phyloP scores from a whole-genome alignment of 2,329 filamentous ascomycete species.

The Diaporthe citriasiana region DNA sequence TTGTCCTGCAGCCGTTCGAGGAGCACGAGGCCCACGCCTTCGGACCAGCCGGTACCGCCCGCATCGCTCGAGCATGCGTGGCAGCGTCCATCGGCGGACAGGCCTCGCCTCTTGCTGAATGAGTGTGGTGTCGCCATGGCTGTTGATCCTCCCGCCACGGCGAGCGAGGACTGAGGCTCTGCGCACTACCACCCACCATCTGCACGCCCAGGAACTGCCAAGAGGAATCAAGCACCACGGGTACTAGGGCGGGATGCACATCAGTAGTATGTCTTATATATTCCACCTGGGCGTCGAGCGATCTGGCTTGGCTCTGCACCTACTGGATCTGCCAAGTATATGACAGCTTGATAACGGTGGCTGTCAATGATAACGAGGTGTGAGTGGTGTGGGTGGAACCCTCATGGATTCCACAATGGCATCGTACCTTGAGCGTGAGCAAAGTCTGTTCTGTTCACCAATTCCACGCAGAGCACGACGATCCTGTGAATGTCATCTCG shows the following conservation, averaged over 20 bases:
- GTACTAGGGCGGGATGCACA: neutral
- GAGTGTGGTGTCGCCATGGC: too few relatives aligned
- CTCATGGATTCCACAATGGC: neutral
- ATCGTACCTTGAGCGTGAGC: neutral
- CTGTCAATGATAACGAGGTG: neutral
- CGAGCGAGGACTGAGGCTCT: too few relatives aligned
- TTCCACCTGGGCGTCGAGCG: neutral
- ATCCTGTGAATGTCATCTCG: neutral
- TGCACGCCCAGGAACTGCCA: slow-evolving; percentile 27
- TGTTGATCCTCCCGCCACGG: too few relatives aligned
- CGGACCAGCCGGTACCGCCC: too few relatives aligned
- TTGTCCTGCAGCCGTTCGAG: too few relatives aligned
- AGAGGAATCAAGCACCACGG: slow-evolving; percentile 11
- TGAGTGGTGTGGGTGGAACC: neutral
- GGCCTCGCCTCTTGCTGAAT: too few relatives aligned
- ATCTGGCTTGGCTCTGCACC: slow-evolving; percentile 14
- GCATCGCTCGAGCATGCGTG: too few relatives aligned
- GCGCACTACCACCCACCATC: slow-evolving; percentile 10
- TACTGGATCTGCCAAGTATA: slow-evolving; percentile 16
- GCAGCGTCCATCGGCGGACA: too few relatives aligned
- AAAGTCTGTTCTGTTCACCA: neutral
- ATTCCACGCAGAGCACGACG: neutral
- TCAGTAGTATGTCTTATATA: neutral
- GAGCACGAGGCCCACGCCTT: too few relatives aligned
- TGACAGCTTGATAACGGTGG: neutral